Evolutionary conservation across 768 basidiomycete species (phyloP), one percentile per base, ranked within the genome.

Genomic region (Infundibulicybe gibba): DNA sequence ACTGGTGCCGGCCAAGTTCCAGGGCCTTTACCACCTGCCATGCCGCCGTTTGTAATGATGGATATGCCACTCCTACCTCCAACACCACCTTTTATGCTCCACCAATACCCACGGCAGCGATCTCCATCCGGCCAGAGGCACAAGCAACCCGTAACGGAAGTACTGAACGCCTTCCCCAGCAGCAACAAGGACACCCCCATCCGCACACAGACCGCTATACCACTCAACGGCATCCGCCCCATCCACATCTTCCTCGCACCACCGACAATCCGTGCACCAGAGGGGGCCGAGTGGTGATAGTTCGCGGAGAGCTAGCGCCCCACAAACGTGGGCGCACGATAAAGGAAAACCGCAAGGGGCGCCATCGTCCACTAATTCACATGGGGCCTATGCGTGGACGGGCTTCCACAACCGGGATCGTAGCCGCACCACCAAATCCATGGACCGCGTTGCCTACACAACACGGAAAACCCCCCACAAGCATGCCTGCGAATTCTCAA

Each of bases 31-130:
- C 68, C 70, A 14, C 41, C 62, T 30, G 61, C 67, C 40, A 61
- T 78, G 43, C 71, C 74, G 8, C 66, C 74, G 34, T 73, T 48
- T 42, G 46, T 69, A 47, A 64, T 73, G 45, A 66, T 80, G 64
- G 82, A 87, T 52, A 78, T 79, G 75, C 83, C 86, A 6, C 67
- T 89, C 9, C 71, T 89, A 25, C 87, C 87, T 9, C 87, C 87
- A 5, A 73, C 80, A 1, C 77, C 87, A 17, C 85, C 87, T 11
- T 89, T 88, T 63, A 87, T 87, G 82, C 74, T 85, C 67, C 79
- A 79, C 45, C 74, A 79, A 48, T 79, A 72, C 47, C 72, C 78
- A 25, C 70, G 74, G 17, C 64, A 61, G 30, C 53, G 51, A 54
- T 70, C 70, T 3, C 64, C 66, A 16, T 60, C 61, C 9, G 54